Conservation (phyloP, 108 stramenopile species). For the Nitzschia sp. region DNA sequence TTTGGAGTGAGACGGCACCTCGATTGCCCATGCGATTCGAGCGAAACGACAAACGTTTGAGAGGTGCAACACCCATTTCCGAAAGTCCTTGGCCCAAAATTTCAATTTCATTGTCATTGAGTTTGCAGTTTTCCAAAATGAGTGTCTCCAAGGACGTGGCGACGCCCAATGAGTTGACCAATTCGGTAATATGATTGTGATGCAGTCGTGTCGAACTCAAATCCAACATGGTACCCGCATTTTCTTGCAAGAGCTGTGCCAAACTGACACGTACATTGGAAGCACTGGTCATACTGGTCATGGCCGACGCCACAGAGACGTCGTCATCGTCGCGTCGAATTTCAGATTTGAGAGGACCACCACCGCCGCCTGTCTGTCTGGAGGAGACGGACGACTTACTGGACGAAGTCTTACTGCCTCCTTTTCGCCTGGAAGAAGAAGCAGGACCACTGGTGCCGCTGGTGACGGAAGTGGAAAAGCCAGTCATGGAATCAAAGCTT, state of each 20-base stretch:
- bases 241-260: conserved; percentile 12
- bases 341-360: background rate
- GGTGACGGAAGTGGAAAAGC: conserved; percentile 4
- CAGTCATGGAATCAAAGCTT: conserved; percentile 26
- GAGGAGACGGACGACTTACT: conserved; percentile 13
- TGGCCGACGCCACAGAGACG: conserved; percentile 31
- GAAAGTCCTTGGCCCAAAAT: conserved; percentile 32
- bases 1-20: conserved; percentile 25
- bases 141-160: conserved; percentile 33
- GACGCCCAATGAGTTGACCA: conserved; percentile 28
- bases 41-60: conserved; percentile 28
- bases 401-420: background rate
- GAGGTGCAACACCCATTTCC: conserved; percentile 2
- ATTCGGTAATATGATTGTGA: conserved; percentile 36
- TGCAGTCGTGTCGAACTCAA: conserved; percentile 31
- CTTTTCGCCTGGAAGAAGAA: background rate
- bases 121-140: conserved; percentile 39
- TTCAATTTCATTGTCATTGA: conserved; percentile 42
- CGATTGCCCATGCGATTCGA: conserved; percentile 47
- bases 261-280: conserved; percentile 14
- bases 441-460: background rate
- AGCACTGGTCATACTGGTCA: conserved; percentile 21
- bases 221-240: conserved; percentile 24
- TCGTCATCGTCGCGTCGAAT: conserved; percentile 31
- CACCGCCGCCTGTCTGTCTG: background rate